These are phyloP conservation scores for Serendipita vermifera DNA, from an alignment of 768 basidiomycete species.

Conservation along the genomic window DNA sequence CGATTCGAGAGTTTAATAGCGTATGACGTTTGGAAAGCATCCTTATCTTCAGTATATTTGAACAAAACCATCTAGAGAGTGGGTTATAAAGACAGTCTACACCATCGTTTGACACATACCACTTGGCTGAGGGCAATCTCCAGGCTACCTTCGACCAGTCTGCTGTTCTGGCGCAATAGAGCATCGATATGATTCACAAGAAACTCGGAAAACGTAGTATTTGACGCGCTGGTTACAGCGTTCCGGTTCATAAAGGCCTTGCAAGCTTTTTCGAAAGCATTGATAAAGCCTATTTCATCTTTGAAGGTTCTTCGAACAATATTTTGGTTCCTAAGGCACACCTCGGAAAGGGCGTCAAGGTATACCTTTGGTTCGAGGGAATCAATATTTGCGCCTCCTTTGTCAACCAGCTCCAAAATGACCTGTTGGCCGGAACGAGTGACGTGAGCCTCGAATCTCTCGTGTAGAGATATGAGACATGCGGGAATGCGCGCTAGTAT, in stretches of 20 bases:
- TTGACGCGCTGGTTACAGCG: slow-evolving; percentile 70
- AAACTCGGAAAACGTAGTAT: slow-evolving; percentile 80
- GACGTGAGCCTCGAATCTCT: slow-evolving; percentile 91
- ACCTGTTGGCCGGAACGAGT: slow-evolving; percentile 77
- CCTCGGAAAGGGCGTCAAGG: slow-evolving; percentile 81
- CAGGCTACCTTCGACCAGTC: slow-evolving; percentile 80
- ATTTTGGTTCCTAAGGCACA: slow-evolving; percentile 84
- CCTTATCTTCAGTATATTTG: slow-evolving; percentile 98
- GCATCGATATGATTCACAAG: slow-evolving; percentile 90
- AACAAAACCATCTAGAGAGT: slow-evolving; percentile 77
- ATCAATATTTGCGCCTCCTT: slow-evolving; percentile 37
- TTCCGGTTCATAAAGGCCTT: slow-evolving; percentile 92
- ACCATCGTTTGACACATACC: slow-evolving; percentile 30
- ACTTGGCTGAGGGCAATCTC: slow-evolving; percentile 85
- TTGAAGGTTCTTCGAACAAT: slow-evolving; percentile 80
- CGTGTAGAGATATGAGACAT: slow-evolving; percentile 79
- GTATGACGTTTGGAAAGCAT: slow-evolving; percentile 97
- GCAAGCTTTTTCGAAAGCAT: slow-evolving; percentile 81
- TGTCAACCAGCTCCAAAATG: slow-evolving; percentile 53
- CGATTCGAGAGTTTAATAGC: slow-evolving; percentile 87
- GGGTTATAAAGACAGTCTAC: neutral
- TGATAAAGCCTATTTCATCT: slow-evolving; percentile 87
- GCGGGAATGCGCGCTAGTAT: slow-evolving; percentile 82
- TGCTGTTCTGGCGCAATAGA: slow-evolving; percentile 86
- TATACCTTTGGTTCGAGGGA: slow-evolving; percentile 82